Base-by-base conservation (phyloP, 23 red algal genomes). In the Gracilaria caudata region DNA sequence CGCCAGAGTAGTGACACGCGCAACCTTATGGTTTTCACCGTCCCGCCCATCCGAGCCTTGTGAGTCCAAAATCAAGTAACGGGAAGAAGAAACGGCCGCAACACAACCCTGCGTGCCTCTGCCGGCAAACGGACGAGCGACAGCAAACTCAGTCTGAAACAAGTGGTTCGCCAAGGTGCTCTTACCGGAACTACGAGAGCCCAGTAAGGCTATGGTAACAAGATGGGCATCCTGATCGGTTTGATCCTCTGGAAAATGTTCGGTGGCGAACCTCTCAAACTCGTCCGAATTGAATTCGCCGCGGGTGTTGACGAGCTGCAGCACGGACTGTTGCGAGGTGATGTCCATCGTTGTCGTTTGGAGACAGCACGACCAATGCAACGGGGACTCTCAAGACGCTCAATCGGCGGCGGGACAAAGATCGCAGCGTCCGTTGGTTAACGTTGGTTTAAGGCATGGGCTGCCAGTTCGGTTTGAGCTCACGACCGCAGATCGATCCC, bases 1-100 rank as follows among this genome's bases (percentile, higher is more conserved):
- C 20, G 95, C 60, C 24, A 98, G 76, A 7, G 90, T 98, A 4
- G 88, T 74, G 41, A 98, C 85, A 54, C 94, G 94, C 37, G 79
- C 71, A 8, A 96, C 81, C 40, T 58, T 70, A 12, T 96, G 82
- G 16, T 72, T 59, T 9, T 93, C 64, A 54, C 82, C 90, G 45
- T 88, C 90, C 3, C 90, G 70, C 19, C 90, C 90, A 54, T 93
- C 90, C 17, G 82, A 68, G 37, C 90, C 90, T 64, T 93, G 90
- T 5, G 90, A 73, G 39, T 93, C 90, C 23, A 93, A 40, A 44
- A 93, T 49, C 5, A 88, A 47, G 13, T 43, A 44, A 32, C 39
- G 30, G 0, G 51, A 68, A 21, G 81, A 21, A 25, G 88, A 70
- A 16, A 81, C 78, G 21, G 77, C 88, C 1, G 65, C 64, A 11